Evolutionary conservation across 768 basidiomycete species (phyloP).

Genomic region (Kwoniella sp.): DNA sequence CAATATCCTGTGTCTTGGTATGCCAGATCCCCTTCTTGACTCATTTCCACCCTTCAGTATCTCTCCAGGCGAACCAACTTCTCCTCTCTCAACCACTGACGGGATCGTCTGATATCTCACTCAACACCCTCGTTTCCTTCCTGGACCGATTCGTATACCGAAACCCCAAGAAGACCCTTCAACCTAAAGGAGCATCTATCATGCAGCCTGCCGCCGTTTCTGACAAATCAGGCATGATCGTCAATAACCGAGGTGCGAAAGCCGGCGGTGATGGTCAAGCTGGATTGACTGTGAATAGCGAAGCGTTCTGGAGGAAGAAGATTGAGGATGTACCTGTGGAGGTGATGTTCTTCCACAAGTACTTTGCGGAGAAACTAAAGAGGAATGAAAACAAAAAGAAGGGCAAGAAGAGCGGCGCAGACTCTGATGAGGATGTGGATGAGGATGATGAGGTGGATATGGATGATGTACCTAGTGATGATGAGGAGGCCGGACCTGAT

Average conservation of each 20-base stretch:
- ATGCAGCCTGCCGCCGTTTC: slow-evolving; percentile 88
- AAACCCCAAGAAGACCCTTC: slow-evolving; percentile 77
- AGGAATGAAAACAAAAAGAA: slow-evolving; percentile 57
- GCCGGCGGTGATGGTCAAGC: slow-evolving; percentile 57
- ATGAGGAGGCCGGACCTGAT: slow-evolving; percentile 51
- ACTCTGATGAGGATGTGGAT: slow-evolving; percentile 37
- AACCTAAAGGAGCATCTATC: slow-evolving; percentile 75
- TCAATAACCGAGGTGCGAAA: slow-evolving; percentile 65
- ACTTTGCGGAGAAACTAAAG: slow-evolving; percentile 72
- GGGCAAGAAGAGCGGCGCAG: slow-evolving; percentile 24
- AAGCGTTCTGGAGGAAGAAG: slow-evolving; percentile 70
- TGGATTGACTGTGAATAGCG: slow-evolving; percentile 67
- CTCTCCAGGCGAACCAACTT: slow-evolving; percentile 81
- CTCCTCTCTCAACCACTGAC: slow-evolving; percentile 72
- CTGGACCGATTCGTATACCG: slow-evolving; percentile 96
- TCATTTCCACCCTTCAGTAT: slow-evolving; percentile 89
- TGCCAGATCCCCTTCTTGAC: slow-evolving; percentile 71
- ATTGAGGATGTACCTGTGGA: slow-evolving; percentile 79
- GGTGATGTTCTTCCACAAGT: slow-evolving; percentile 92
- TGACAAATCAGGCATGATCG: slow-evolving; percentile 62
- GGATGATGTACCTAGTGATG: slow-evolving; percentile 15
- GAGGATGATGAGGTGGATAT: slow-evolving; percentile 36
- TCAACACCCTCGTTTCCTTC: slow-evolving; percentile 92
- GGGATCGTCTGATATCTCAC: slow-evolving; percentile 80
- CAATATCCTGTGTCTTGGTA: not conserved